phyloP scores from a whole-genome alignment of 192 early-diverging fungal species.

The Linnemannia schmuckeri region DNA sequence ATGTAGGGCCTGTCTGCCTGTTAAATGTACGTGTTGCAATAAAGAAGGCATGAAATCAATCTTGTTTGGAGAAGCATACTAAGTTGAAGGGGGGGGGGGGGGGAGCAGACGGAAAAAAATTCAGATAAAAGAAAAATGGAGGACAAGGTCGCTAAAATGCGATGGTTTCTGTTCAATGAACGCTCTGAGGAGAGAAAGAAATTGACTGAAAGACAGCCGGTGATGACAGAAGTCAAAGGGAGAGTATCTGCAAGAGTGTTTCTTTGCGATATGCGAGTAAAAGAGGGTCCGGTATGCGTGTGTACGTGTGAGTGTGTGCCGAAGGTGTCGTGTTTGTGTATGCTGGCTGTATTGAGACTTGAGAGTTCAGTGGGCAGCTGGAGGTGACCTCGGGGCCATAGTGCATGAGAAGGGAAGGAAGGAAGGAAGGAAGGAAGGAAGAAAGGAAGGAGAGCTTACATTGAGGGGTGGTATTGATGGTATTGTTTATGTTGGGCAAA shows the following conservation, averaged over 20 bases:
- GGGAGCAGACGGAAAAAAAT: no score
- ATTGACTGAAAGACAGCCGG: no score
- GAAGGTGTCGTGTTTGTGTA: neutral
- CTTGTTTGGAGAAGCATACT: neutral
- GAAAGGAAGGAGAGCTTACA: neutral
- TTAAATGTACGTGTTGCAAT: neutral
- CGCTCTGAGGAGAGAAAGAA: no score
- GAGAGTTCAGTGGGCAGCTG: neutral
- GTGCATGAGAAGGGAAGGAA: neutral
- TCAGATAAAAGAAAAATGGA: no score
- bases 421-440: neutral
- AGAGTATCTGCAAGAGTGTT: neutral
- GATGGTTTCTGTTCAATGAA: no score
- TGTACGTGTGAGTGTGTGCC: neutral
- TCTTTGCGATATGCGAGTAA: neutral
- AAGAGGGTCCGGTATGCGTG: neutral
- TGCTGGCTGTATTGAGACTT: neutral
- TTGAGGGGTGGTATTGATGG: neutral
- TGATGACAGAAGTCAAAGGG: neutral
- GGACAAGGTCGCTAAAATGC: no score
- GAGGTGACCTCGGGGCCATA: neutral
- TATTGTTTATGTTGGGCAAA: neutral
- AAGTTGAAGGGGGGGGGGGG: neutral
- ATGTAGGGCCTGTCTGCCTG: neutral
- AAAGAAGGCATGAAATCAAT: constrained; percentile 1